Conservation (phyloP, 2,329 filamentous ascomycete genomes). For the Aspergillus neoniger region DNA sequence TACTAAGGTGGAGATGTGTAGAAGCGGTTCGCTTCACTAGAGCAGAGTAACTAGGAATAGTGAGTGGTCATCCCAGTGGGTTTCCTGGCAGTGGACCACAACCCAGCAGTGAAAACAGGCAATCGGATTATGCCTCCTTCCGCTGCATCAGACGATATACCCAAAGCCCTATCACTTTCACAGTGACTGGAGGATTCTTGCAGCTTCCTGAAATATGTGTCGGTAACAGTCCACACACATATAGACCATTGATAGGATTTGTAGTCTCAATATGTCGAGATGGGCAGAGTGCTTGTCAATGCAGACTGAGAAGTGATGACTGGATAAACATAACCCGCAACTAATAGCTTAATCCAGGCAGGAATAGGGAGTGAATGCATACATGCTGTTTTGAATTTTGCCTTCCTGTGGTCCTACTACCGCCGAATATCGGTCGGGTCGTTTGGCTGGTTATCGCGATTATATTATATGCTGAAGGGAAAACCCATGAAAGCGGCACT, state of each 20-base stretch:
- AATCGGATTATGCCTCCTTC: neutral
- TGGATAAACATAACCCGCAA: constrained; percentile 20
- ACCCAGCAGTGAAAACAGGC: neutral
- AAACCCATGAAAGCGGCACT: too few relatives aligned
- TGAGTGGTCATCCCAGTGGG: neutral
- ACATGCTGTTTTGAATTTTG: neutral
- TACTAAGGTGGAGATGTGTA: neutral
- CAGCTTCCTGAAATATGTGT: neutral
- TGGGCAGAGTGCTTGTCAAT: constrained; percentile 24
- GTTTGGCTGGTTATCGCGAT: neutral
- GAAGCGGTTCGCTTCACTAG: neutral
- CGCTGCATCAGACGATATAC: neutral
- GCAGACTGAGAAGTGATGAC: constrained; percentile 16
- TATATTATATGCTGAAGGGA: too few relatives aligned
- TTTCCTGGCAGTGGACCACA: neutral
- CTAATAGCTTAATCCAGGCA: neutral
- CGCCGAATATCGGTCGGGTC: neutral
- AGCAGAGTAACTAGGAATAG: neutral
- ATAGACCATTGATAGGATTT: constrained; percentile 10
- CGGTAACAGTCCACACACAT: constrained; percentile 12
- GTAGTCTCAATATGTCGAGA: constrained; percentile 17
- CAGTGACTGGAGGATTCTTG: neutral
- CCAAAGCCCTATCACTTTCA: neutral
- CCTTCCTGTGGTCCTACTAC: neutral
- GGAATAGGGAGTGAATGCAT: constrained; percentile 2